A percentile compares a stretch with the other conserved stretches of the same genome.
These are phyloP conservation scores for Golubevia sp. DNA, from an alignment of 1,284 basidiomycete genomes.

Conservation along the genomic window DNA sequence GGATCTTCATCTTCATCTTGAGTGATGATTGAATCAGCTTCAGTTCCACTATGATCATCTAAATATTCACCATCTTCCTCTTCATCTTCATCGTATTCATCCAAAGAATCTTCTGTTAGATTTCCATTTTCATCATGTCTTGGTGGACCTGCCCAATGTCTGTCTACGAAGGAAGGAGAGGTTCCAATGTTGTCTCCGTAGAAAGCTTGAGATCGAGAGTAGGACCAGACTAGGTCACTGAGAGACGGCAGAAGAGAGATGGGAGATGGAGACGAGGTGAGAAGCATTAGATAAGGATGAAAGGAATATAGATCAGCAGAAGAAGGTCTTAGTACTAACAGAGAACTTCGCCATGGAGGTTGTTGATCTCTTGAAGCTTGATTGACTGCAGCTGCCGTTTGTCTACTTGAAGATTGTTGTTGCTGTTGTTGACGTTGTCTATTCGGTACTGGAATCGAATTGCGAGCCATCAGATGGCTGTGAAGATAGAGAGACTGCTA, in stretches of 20 bases:
- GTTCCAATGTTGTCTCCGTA: conserved; percentile 59
- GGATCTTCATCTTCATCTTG: conserved; percentile 1
- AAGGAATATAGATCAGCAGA: not conserved
- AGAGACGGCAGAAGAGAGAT: not conserved
- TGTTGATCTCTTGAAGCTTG: not conserved
- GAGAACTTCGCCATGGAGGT: not conserved
- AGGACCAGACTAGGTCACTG: conserved; percentile 56
- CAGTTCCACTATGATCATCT: conserved; percentile 35
- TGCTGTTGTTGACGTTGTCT: not conserved
- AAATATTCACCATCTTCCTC: conserved; percentile 32
- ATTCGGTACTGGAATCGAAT: not conserved
- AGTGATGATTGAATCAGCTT: conserved; percentile 14
- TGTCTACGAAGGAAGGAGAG: conserved; percentile 51
- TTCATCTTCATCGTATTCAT: conserved; percentile 29
- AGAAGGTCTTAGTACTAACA: not conserved
- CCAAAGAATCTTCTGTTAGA: not conserved
- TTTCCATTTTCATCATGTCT: not conserved
- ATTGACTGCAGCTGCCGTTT: not conserved
- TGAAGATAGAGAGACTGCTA: too few species aligned
- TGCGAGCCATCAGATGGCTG: not conserved
- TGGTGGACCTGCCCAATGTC: conserved; percentile 36
- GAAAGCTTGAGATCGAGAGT: conserved; percentile 58
- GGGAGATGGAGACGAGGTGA: not conserved
- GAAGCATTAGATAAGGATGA: not conserved
- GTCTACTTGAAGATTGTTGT: not conserved